Evolutionary conservation across 1,284 basidiomycete genomes (phyloP).

Genomic region (Sporisorium reilianum): DNA sequence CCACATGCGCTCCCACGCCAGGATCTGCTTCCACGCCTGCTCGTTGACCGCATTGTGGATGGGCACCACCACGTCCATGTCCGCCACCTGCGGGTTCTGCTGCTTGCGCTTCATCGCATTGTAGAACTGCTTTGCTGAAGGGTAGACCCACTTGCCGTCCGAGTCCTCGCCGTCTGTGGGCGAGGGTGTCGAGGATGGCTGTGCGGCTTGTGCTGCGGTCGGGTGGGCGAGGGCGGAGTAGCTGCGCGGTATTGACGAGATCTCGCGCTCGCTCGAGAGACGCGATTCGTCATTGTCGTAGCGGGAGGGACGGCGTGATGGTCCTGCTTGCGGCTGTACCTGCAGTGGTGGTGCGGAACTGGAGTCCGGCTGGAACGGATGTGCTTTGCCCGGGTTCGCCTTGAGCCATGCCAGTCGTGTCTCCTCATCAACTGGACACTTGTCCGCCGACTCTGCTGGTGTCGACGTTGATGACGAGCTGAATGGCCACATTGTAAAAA

Average conservation of each 20-base stretch:
- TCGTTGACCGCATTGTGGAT: slow-evolving; percentile 99
- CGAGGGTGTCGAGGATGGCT: slow-evolving; percentile 14
- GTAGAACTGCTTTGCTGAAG: slow-evolving; percentile 97
- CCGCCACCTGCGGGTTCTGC: slow-evolving; percentile 76
- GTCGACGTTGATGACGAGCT: slow-evolving; percentile 15
- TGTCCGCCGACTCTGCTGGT: slow-evolving; percentile 68
- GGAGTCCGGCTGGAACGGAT: slow-evolving; percentile 29
- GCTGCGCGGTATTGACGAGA: slow-evolving; percentile 86
- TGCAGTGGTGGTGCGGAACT: slow-evolving; percentile 5
- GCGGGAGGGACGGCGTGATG: slow-evolving; percentile 13
- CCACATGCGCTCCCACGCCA: slow-evolving; percentile 81
- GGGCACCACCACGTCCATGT: slow-evolving; percentile 96
- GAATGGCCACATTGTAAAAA: slow-evolving; percentile 57
- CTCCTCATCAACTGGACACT: slow-evolving; percentile 79
- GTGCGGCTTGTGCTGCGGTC: slow-evolving; percentile 24
- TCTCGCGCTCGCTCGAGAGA: slow-evolving; percentile 77
- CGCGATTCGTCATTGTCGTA: slow-evolving; percentile 43
- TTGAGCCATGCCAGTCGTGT: slow-evolving; percentile 70
- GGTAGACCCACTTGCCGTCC: slow-evolving; percentile 88
- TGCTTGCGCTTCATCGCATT: slow-evolving; percentile 90
- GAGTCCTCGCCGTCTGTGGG: slow-evolving; percentile 31
- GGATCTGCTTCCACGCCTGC: slow-evolving; percentile 89
- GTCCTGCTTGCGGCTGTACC: slow-evolving; percentile 10
- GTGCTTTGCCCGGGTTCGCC: slow-evolving; percentile 41
- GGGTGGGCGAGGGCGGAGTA: slow-evolving; percentile 28